These are phyloP conservation scores for Tolypocladium amazonense DNA, from an alignment of 2,329 filamentous ascomycete species.

Conservation along the genomic window DNA sequence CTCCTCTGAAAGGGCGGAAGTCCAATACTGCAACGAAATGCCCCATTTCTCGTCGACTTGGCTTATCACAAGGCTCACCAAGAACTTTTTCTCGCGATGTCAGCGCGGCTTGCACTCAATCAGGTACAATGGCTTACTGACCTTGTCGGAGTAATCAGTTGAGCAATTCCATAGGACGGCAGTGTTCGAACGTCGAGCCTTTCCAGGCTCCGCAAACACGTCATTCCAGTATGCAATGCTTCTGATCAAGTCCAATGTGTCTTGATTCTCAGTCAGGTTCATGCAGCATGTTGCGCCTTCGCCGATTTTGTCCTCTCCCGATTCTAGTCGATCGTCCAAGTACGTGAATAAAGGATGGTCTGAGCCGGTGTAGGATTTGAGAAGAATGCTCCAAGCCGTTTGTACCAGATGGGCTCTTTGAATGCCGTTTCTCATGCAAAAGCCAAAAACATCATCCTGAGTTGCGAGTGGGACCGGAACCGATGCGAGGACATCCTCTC, in stretches of 20 bases:
- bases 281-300: background rate
- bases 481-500: background rate
- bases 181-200: background rate
- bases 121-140: background rate
- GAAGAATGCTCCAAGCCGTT: background rate
- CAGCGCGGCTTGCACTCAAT: background rate
- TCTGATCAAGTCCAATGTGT: background rate
- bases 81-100: background rate
- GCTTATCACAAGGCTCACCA: background rate
- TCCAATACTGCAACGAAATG: background rate
- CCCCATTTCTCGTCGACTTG: background rate
- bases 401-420: background rate
- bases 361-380: background rate
- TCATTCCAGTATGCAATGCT: background rate
- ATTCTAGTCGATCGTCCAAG: background rate
- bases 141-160: background rate
- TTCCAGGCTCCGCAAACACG: background rate
- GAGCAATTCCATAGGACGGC: background rate
- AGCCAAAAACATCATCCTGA: background rate
- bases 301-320: background rate
- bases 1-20: background rate
- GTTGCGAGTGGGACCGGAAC: background rate
- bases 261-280: background rate
- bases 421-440: background rate
- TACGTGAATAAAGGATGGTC: background rate